phyloP scores from a whole-genome alignment of 2,329 filamentous ascomycete species.

The Mycocentrospora acerina region DNA sequence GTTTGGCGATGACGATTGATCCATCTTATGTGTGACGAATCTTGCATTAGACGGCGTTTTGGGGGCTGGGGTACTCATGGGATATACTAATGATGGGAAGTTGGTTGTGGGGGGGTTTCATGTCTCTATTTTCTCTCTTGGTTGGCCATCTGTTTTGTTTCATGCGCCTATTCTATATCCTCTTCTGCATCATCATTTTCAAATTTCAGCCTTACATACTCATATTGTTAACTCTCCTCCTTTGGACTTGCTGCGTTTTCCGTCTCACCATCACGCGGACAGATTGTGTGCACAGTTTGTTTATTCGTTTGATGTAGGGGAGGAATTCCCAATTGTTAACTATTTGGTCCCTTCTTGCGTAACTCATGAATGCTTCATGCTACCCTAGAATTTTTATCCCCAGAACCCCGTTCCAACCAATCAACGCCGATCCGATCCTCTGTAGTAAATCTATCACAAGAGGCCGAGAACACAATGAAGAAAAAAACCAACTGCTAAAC shows the following conservation, averaged over 20 bases:
- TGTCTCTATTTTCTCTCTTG: too few species aligned
- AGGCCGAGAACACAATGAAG: constrained; percentile 5
- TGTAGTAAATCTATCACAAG: constrained; percentile 19
- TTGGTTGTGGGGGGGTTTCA: too few species aligned
- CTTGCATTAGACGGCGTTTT: background rate
- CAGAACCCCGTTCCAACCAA: constrained; percentile 7
- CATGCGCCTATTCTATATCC: too few species aligned
- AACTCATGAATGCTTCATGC: constrained; percentile 31
- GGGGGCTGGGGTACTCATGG: too few species aligned
- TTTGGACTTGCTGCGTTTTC: too few species aligned
- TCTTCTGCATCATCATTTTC: too few species aligned
- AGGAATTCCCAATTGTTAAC: constrained; percentile 38
- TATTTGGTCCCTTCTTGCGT: constrained; percentile 39
- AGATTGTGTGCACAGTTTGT: background rate
- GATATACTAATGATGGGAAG: too few species aligned
- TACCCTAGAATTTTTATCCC: constrained; percentile 33
- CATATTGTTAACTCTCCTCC: too few species aligned
- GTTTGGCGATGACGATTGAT: constrained; percentile 8
- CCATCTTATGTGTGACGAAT: background rate
- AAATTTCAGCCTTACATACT: too few species aligned
- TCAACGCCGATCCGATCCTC: constrained; percentile 13
- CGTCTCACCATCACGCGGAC: too few species aligned
- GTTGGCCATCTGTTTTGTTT: too few species aligned
- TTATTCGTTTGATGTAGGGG: constrained; percentile 34
- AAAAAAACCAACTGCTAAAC: background rate